Evolutionary conservation across 306 rosid species (phyloP), one percentile per base, ranked within the genome.

Genomic region (Gastrolobium bilobum): DNA sequence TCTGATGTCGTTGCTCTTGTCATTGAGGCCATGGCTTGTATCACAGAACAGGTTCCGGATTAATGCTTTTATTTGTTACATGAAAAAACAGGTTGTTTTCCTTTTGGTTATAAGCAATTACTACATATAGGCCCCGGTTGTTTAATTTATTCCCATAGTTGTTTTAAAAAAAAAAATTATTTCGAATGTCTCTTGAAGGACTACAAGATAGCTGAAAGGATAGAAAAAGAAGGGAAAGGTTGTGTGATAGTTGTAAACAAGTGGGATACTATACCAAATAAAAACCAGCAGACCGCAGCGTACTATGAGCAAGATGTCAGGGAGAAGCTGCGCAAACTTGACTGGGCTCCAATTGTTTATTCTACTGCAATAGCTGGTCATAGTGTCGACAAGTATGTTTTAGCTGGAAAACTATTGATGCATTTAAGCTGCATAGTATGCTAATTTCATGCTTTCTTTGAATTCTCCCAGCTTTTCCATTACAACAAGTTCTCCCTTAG

Each of bases 181-280:
- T 60, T 77, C 44, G 33, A 71, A 47, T 77, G 80, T 71, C 59
- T 90, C 65, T 76, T 71, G 78, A 69, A 92, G 99, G 99, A 95
- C 84, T 91, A 40, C 91, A 95, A 84, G 87, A 88, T 95, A 79
- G 99, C 98, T 80, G 99, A 95, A 82, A 88, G 99, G 84, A 91
- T 95, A 79, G 99, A 92, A 87, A 82, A 60, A 69, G 99, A 90
- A 88, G 99, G 97, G 60, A 95, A 95, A 76, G 98, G 96, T 64
- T 95, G 98, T 82, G 88, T 95, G 81, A 90, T 95, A 52, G 99
- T 92, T 54, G 99, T 95, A 38, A 92, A 95, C 84, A 95, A 95
- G 83, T 95, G 99, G 99, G 99, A 95, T 83, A 95, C 98, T 10
- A 90, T 92, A 85, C 95, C 98, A 11, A 89, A 92, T 81, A 95